Conservation (phyloP, 345 rosid genomes). For the Citrus inodora region DNA sequence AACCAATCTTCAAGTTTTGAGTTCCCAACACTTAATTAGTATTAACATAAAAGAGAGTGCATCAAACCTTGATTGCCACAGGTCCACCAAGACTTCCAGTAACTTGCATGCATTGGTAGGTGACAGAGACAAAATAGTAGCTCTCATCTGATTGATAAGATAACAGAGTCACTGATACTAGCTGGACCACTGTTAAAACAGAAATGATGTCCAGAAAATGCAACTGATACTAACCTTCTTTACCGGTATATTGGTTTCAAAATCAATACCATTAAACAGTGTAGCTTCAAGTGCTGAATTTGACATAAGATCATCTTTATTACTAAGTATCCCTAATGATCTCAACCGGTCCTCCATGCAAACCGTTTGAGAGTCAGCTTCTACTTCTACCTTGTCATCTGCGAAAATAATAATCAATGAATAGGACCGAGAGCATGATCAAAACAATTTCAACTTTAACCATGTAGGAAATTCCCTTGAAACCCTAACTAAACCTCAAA, state of each 20-base stretch:
- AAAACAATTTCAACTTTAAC: neutral
- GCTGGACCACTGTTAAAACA: neutral
- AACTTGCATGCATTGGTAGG: constrained; percentile 60
- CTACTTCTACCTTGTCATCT: constrained; percentile 34
- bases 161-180: neutral
- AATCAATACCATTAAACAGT: constrained; percentile 43
- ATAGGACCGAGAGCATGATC: neutral
- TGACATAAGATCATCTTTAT: constrained; percentile 29
- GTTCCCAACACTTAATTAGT: neutral
- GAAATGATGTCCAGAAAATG: neutral
- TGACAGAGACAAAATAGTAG: constrained; percentile 60
- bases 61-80: constrained; percentile 85
- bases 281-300: constrained; percentile 31
- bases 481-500: neutral
- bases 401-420: constrained; percentile 15
- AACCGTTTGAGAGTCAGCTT: constrained; percentile 27
- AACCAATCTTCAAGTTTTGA: constrained; percentile 2
- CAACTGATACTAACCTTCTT: constrained; percentile 60
- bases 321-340: constrained; percentile 48
- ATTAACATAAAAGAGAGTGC: neutral
- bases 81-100: constrained; percentile 55
- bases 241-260: constrained; percentile 53
- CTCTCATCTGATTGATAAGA: constrained; percentile 54
- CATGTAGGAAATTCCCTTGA: neutral
- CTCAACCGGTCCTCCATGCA: constrained; percentile 75